Base-by-base conservation (phyloP, 192 early-diverging fungal genomes). In the Helicostylum pulchrum region DNA sequence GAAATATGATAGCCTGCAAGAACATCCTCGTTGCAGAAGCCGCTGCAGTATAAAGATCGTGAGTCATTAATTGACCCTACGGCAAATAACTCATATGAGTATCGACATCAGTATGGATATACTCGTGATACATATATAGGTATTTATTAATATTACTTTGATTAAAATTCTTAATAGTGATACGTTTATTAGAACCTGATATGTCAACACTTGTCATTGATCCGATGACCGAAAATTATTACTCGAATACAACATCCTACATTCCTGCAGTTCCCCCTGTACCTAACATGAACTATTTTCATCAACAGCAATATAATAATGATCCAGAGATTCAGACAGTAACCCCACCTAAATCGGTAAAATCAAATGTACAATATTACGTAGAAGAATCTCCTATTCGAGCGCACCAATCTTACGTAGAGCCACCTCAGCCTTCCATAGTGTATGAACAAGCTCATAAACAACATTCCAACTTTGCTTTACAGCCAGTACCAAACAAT, bases 21-120 rank as follows among this genome's bases (percentile, higher is more conserved):
- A 53, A 43, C 47, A 44, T 53, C 36, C 31, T 39, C 49, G 39
- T 19, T 51, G 15, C 51, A 64, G 11, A 19, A 64, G 14, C 8
- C 17, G 42, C 14, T 23, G 9, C 19, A 19, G 20, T 53, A 53
- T 31, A 15, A 31, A 1, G 51, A 53, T 3, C 36, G 62, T 21
- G 62, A 64, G 10, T 64, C 62, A 26, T 20, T 64, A 26, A 53
- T 52, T 49, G 57, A 59, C 20, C 58, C 66, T 43, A 53, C 39
- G 7, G 36, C 36, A 6, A 39, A 39, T 39, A 10, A 39, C 6
- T 9, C 36, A 39, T 9, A 39, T 4, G 39, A 31, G 39, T 2
- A 19, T 44, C 31, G 30, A 44, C 14, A 30, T 11, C 34, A 7
- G n/a, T 47, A 57, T 21, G 59, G 49, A 17, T 34, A 15, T 30